Conservation (phyloP, 441 rosid genomes). For the Sinapis alba region DNA sequence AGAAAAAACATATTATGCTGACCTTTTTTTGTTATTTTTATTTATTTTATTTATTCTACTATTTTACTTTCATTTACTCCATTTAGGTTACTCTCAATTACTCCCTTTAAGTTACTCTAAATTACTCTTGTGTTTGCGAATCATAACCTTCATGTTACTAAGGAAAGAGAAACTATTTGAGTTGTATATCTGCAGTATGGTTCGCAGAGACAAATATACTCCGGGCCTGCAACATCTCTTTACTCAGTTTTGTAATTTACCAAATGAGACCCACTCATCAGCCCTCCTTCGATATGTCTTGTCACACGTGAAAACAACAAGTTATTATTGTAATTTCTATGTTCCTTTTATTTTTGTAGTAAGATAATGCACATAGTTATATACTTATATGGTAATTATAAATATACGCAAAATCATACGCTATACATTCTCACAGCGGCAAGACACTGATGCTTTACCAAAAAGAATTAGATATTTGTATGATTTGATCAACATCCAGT, state of each 20-base stretch:
- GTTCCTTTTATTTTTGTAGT: background rate
- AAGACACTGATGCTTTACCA: background rate
- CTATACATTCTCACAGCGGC: background rate
- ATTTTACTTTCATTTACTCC: too few relatives aligned
- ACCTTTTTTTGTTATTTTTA: too few relatives aligned
- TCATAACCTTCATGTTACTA: too few relatives aligned
- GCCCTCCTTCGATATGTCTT: slow-evolving; percentile 20
- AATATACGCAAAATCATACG: background rate
- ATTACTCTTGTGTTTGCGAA: too few relatives aligned
- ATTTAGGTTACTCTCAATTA: too few relatives aligned
- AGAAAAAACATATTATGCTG: too few relatives aligned
- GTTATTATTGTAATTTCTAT: slow-evolving; percentile 3
- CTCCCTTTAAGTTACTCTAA: too few relatives aligned
- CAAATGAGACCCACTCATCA: slow-evolving; percentile 1
- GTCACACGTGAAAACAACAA: slow-evolving; percentile 35
- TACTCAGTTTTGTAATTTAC: slow-evolving; percentile 23
- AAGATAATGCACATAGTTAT: background rate
- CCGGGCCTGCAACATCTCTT: slow-evolving; percentile 42
- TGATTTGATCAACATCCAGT: background rate
- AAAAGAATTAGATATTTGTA: background rate
- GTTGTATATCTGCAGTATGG: slow-evolving; percentile 16
- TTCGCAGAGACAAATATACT: slow-evolving; percentile 45
- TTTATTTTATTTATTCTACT: too few relatives aligned
- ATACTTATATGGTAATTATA: background rate
- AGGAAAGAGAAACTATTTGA: slow-evolving; percentile 24